These are phyloP conservation scores for Casaregolazyma lundiana DNA, from an alignment of 1,139 yeast genomes.

Conservation along the genomic window DNA sequence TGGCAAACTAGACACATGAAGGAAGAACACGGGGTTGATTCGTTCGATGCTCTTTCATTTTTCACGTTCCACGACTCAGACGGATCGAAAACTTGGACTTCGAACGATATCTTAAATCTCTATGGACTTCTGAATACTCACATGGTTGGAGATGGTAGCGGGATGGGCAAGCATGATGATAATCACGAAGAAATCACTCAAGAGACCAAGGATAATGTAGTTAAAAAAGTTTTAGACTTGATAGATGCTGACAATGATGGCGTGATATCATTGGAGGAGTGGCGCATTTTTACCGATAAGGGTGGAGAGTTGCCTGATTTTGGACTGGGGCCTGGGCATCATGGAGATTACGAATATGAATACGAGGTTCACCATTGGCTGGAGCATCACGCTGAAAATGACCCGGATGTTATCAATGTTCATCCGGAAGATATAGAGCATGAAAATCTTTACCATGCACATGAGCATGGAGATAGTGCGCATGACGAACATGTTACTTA, in stretches of 20 bases:
- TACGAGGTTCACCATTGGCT: constrained; percentile 96
- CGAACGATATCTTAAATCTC: constrained; percentile 64
- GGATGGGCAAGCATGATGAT: constrained; percentile 74
- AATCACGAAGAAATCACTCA: constrained; percentile 51
- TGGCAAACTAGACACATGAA: constrained; percentile 67
- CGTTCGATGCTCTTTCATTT: constrained; percentile 71
- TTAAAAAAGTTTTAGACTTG: constrained; percentile 49
- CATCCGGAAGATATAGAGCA: constrained; percentile 91
- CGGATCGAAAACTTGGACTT: constrained; percentile 37
- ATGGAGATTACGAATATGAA: constrained; percentile 88
- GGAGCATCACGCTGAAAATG: constrained; percentile 71
- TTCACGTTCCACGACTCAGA: constrained; percentile 77
- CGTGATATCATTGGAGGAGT: constrained; percentile 61
- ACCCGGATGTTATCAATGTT: constrained; percentile 73
- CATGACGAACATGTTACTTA: constrained; percentile 37
- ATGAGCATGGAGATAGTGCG: constrained; percentile 64
- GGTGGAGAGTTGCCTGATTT: constrained; percentile 86
- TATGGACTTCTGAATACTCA: constrained; percentile 74
- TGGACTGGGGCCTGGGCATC: constrained; percentile 96
- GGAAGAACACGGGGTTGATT: constrained; percentile 75
- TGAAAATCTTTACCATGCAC: constrained; percentile 82
- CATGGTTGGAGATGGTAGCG: constrained; percentile 84
- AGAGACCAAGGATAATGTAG: constrained; percentile 53
- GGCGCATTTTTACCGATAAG: constrained; percentile 53
- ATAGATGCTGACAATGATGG: constrained; percentile 70